Conservation (phyloP, 106 monocot species). For the Platanthera zijinensis region DNA sequence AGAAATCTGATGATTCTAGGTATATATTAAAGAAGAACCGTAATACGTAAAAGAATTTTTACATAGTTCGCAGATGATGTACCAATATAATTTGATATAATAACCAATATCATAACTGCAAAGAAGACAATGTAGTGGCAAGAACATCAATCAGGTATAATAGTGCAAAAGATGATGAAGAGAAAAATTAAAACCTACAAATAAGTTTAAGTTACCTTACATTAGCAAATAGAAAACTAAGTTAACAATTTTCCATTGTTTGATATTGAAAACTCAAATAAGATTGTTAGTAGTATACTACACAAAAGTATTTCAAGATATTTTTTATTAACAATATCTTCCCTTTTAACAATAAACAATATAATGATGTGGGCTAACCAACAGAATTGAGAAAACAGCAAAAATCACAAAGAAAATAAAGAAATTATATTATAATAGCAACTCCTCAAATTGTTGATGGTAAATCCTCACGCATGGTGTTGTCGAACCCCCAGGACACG, state of each 20-base stretch:
- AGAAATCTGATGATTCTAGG: constrained; percentile 72
- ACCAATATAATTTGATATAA: constrained; percentile 63
- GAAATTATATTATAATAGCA: no score
- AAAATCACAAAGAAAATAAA: no score
- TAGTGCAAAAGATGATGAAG: background rate
- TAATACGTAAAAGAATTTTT: constrained; percentile 69
- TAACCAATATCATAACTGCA: constrained; percentile 69
- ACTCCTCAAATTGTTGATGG: no score
- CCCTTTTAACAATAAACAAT: no score
- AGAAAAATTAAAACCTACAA: background rate
- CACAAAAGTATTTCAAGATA: no score
- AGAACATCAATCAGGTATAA: background rate
- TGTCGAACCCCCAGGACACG: no score
- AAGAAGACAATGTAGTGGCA: constrained; percentile 1
- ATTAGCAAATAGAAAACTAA: background rate
- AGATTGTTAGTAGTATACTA: no score
- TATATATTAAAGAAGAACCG: constrained; percentile 77
- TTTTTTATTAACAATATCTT: no score
- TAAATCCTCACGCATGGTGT: no score
- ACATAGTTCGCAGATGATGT: constrained; percentile 70
- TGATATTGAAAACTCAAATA: no score
- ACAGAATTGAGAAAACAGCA: no score
- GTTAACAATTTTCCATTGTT: background rate
- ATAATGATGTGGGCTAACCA: no score
- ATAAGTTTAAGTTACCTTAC: background rate